These are phyloP conservation scores for Phytophthora cactorum DNA, from an alignment of 352 stramenopile species.

Conservation along the genomic window DNA sequence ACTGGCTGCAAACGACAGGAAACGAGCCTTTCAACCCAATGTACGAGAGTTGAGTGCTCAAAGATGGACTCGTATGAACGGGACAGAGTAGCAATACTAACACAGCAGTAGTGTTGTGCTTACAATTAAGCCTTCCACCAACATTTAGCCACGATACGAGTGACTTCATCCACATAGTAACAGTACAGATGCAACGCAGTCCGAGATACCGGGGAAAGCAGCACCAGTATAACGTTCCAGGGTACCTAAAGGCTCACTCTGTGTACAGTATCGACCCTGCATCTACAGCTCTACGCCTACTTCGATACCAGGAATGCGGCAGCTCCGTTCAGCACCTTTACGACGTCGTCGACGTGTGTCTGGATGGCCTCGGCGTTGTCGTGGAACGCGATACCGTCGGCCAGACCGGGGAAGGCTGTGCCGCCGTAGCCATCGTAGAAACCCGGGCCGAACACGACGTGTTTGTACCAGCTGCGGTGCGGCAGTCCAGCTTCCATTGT, in stretches of 20 bases:
- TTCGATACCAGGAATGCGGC: neutral
- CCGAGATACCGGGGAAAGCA: no score
- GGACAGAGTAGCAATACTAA: no score
- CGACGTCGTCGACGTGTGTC: conserved; percentile 52
- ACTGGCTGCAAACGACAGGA: conserved; percentile 95
- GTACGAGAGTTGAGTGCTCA: conserved; percentile 46
- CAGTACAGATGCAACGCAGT: no score
- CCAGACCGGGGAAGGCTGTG: conserved; percentile 57
- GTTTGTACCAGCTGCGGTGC: conserved; percentile 64
- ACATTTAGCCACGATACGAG: no score
- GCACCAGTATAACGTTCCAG: no score
- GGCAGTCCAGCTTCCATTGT: conserved; percentile 45
- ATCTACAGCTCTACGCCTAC: no score
- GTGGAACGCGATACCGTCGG: conserved; percentile 53
- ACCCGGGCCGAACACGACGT: conserved; percentile 65
- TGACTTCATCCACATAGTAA: no score
- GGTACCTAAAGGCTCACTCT: no score
- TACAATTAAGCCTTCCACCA: no score
- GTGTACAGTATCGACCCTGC: no score
- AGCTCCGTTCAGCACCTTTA: conserved; percentile 27
- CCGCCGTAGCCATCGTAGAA: conserved; percentile 64
- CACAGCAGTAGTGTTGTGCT: no score
- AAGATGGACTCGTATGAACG: no score
- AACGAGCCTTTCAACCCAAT: conserved; percentile 69
- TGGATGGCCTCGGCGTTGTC: conserved; percentile 46